Evolutionary conservation across 805 yeast species (phyloP).

Genomic region (Candida methanosorbosa): DNA sequence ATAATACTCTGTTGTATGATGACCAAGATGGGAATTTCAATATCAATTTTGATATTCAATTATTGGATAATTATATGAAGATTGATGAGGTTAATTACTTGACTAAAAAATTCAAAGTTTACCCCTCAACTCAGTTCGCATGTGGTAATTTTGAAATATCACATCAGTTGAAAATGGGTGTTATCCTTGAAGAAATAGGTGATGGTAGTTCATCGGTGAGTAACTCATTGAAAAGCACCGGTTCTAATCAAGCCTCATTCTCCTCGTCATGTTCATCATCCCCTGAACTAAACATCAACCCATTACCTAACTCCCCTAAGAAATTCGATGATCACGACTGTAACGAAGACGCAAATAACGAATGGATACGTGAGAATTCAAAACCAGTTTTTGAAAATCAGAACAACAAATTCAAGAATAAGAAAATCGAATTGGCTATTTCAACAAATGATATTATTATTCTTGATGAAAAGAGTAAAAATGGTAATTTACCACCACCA

Average conservation of each 20-base stretch:
- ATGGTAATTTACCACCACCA: slow-evolving; percentile 16
- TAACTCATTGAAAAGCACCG: no score
- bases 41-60: slow-evolving; percentile 2
- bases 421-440: slow-evolving; percentile 16
- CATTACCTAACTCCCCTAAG: no score
- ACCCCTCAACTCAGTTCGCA: slow-evolving; percentile 12
- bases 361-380: slow-evolving; percentile 14
- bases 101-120: slow-evolving; percentile 3
- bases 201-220: background rate
- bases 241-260: no score
- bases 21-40: slow-evolving; percentile 3
- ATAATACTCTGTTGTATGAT: background rate
- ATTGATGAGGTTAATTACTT: no score
- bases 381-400: slow-evolving; percentile 11
- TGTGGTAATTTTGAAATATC: slow-evolving; percentile 9
- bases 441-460: slow-evolving; percentile 11
- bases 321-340: no score
- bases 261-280: background rate
- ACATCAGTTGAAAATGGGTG: slow-evolving; percentile 12
- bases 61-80: slow-evolving; percentile 3
- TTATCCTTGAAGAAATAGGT: slow-evolving; percentile 4
- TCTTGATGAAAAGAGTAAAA: slow-evolving; percentile 10
- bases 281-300: background rate
- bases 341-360: no score
- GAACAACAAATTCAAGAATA: background rate